phyloP scores from a whole-genome alignment of 129 eudicot genomes.

The Flaveria robusta region DNA sequence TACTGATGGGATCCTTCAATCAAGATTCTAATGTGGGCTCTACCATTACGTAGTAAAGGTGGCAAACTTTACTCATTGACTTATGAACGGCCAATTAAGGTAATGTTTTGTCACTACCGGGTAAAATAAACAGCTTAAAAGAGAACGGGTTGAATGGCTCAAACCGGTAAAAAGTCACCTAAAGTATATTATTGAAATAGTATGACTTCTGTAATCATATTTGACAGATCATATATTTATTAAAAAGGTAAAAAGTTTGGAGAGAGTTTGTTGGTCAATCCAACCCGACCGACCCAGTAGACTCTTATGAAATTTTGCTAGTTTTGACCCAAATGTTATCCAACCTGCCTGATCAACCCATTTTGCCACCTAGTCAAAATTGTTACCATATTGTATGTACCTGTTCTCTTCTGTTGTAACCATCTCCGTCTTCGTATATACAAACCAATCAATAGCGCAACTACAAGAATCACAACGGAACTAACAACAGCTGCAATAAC shows the following conservation, averaged over 20 bases:
- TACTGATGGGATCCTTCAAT: slow-evolving; percentile 12
- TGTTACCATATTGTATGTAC: slow-evolving; percentile 28
- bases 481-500: slow-evolving; percentile 53
- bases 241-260: neutral
- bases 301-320: neutral
- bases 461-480: slow-evolving; percentile 53
- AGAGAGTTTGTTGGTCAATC: neutral
- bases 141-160: neutral
- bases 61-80: neutral
- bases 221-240: neutral
- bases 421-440: slow-evolving; percentile 53
- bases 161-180: neutral
- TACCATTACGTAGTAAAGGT: neutral
- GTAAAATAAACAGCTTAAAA: neutral
- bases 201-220: neutral
- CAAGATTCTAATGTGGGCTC: neutral
- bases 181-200: neutral
- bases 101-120: neutral
- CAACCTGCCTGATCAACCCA: neutral
- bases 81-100: neutral
- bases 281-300: neutral
- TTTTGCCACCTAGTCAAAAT: slow-evolving; percentile 1
- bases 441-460: slow-evolving; percentile 46
- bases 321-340: neutral
- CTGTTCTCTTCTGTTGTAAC: slow-evolving; percentile 70